phyloP scores from a whole-genome alignment of 2,329 filamentous ascomycete species.

The Xylariales sp. region DNA sequence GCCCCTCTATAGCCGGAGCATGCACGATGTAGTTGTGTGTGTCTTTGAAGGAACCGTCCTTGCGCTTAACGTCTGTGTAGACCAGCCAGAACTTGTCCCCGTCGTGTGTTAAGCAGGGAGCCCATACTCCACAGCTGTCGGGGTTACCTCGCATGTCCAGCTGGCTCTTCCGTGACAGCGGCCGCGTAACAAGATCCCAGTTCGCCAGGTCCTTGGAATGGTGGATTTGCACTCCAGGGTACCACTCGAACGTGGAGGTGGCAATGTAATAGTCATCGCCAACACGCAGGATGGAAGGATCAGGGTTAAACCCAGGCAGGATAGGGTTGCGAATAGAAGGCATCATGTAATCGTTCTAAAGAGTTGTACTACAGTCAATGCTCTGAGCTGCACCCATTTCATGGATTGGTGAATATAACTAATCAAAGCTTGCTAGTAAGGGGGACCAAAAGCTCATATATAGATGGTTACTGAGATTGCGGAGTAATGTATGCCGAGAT shows the following conservation, averaged over 20 bases:
- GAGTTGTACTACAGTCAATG: no score
- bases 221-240: slow-evolving; percentile 50
- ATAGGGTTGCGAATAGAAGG: slow-evolving; percentile 48
- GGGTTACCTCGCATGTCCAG: slow-evolving; percentile 56
- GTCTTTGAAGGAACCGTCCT: slow-evolving; percentile 62
- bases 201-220: slow-evolving; percentile 49
- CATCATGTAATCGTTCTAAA: slow-evolving; percentile 27
- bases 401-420: no score
- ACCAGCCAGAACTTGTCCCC: slow-evolving; percentile 58
- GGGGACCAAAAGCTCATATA: no score
- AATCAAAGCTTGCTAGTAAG: no score
- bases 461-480: no score
- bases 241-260: slow-evolving; percentile 53
- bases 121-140: slow-evolving; percentile 60
- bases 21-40: slow-evolving; percentile 60
- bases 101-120: slow-evolving; percentile 59
- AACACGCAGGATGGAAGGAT: slow-evolving; percentile 49
- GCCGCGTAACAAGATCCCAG: slow-evolving; percentile 43
- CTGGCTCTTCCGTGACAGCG: slow-evolving; percentile 44
- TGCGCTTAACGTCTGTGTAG: slow-evolving; percentile 63
- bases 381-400: no score
- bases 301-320: slow-evolving; percentile 52
- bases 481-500: no score
- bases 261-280: slow-evolving; percentile 52
- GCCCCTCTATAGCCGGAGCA: slow-evolving; percentile 47